Conservation (phyloP, 139 green algal genomes). For the Chlamydomonas applanata region DNA sequence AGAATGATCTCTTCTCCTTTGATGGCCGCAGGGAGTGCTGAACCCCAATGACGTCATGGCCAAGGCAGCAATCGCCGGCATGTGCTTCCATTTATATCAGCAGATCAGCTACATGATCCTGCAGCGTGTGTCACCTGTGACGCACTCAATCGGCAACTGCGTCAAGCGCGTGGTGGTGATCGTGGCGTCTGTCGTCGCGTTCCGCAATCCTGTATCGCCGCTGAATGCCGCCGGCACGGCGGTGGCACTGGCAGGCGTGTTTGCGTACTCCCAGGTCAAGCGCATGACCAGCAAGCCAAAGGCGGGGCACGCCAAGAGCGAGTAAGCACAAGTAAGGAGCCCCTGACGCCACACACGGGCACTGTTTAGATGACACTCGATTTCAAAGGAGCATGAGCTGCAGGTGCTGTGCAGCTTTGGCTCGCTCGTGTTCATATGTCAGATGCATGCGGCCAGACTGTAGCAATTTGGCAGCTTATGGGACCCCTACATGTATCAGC, state of each 20-base stretch:
- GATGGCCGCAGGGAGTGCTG: conserved; percentile 23
- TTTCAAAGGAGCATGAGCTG: too few relatives aligned
- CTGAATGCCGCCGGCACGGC: conserved; percentile 74
- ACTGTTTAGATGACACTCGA: too few relatives aligned
- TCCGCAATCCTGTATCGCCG: conserved; percentile 82
- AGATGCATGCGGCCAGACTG: too few relatives aligned
- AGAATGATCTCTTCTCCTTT: too few relatives aligned
- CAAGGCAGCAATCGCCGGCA: conserved; percentile 56
- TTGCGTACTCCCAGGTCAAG: conserved; percentile 83
- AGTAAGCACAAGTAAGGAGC: too few relatives aligned
- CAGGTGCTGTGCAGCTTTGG: too few relatives aligned
- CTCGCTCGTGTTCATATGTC: too few relatives aligned
- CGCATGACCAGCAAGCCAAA: neutral
- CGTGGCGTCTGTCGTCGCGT: conserved; percentile 86
- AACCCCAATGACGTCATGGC: conserved; percentile 54
- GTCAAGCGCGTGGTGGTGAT: conserved; percentile 98
- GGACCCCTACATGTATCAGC: too few relatives aligned
- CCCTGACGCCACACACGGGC: too few relatives aligned
- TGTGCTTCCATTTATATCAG: conserved; percentile 98
- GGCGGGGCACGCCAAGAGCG: neutral
- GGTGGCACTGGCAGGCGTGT: conserved; percentile 88
- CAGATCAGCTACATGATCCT: conserved; percentile 78
- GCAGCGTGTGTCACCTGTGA: conserved; percentile 88
- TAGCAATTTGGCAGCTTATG: too few relatives aligned
- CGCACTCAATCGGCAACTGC: conserved; percentile 99